Evolutionary conservation across 345 rosid species (phyloP).

Genomic region (Heritiera fomes): DNA sequence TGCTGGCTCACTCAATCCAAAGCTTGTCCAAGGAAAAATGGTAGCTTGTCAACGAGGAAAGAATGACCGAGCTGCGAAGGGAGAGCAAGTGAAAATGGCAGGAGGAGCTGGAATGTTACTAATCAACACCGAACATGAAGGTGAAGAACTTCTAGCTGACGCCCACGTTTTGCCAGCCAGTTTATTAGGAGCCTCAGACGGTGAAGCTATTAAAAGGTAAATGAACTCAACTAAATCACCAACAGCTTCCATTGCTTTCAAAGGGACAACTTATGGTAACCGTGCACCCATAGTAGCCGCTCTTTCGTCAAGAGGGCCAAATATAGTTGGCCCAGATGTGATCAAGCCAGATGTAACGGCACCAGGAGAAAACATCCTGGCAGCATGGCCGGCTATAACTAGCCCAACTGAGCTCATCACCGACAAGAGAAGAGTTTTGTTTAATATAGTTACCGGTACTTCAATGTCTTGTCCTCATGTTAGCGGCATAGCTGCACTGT

Average conservation of each 20-base stretch:
- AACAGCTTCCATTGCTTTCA: slow-evolving; percentile 56
- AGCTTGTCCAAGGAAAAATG: slow-evolving; percentile 57
- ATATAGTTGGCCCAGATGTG: slow-evolving; percentile 47
- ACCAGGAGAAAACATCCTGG: slow-evolving; percentile 71
- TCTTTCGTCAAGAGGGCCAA: slow-evolving; percentile 83
- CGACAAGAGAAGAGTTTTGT: slow-evolving; percentile 59
- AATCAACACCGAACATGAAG: slow-evolving; percentile 44
- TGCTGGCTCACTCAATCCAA: slow-evolving; percentile 33
- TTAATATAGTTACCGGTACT: slow-evolving; percentile 77
- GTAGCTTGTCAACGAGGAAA: slow-evolving; percentile 45
- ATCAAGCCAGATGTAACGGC: slow-evolving; percentile 82
- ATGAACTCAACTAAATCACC: slow-evolving; percentile 41
- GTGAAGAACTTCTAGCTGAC: slow-evolving; percentile 67
- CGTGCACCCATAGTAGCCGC: slow-evolving; percentile 71
- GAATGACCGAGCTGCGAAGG: slow-evolving; percentile 21
- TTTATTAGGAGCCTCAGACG: slow-evolving; percentile 50
- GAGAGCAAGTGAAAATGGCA: slow-evolving; percentile 45
- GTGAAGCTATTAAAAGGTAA: slow-evolving; percentile 41
- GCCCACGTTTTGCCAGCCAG: slow-evolving; percentile 67
- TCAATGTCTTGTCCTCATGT: slow-evolving; percentile 95
- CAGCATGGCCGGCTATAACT: slow-evolving; percentile 65
- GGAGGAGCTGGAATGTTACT: slow-evolving; percentile 78
- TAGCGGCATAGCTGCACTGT: slow-evolving; percentile 70
- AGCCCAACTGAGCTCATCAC: slow-evolving; percentile 49
- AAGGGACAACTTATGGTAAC: slow-evolving; percentile 56